Base-by-base conservation (phyloP, 495 filamentous ascomycete species). In the Penicillium nucicola region DNA sequence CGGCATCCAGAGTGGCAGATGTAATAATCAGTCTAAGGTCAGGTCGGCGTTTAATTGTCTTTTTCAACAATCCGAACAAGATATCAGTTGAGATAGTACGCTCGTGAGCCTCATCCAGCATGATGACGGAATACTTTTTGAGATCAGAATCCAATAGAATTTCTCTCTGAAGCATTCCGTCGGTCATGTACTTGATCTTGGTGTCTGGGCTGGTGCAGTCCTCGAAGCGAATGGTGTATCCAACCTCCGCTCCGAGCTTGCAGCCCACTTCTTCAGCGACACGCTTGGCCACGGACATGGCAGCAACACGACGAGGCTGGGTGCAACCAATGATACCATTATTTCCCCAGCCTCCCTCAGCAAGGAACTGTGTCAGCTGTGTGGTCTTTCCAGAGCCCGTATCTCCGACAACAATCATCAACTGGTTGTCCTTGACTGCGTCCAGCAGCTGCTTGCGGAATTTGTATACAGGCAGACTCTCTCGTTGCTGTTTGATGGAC, bases 131-230 rank as follows among this genome's bases (percentile, higher is more conserved):
- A 57, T 99, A 99, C 57, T 84, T 82, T 64, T 80, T 88, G 37
- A 97, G 69, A 58, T 92, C 83, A 0, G 91, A 88, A 61, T 97
- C 95, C 23, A 97, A 74, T 13, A 99, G 75, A 50, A 97, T 89
- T 68, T 99, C 95, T 70, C 93, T 76, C 71, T 97, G 85, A 58
- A 99, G 81, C 87, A 97, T 99, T 68, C 93, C 93, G 55, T 99
- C 93, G 11, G 93, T 99, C 92, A 97, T 97, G 70, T 97, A 99
- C 71, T 97, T 97, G 74, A 99, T 97, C 65, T 84, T 86, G 11
- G 93, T 98, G 12, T 88, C 84, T 1, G 90, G 85, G 54, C 84
- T 88, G 0, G 93, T 96, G 61, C 84, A 87, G 61, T 99, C 95
- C 62, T 99, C 93, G 64, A 99, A 99, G 64, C 93, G 87, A 64